Percentiles rank a stretch among this genome's conserved stretches.
Evolutionary conservation across 202 grass and related monocot species (phyloP).

Genomic region (Schoenoplectus triqueter): DNA sequence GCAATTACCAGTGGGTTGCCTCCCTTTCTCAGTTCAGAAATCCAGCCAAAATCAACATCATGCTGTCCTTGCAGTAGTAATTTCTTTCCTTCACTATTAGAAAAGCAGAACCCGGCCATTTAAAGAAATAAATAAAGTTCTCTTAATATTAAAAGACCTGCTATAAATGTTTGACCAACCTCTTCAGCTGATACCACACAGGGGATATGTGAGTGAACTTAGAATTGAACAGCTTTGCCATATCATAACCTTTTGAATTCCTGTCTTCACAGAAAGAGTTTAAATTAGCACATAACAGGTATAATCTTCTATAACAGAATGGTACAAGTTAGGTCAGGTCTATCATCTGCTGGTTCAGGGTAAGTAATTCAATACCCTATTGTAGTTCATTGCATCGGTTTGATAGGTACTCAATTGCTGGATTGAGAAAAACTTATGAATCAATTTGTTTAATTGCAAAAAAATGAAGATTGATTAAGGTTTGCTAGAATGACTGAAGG

Average conservation of each 20-base stretch:
- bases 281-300: not conserved
- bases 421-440: not conserved
- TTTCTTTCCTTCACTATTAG: constrained; percentile 66
- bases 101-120: constrained; percentile 33
- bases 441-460: not conserved
- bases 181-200: constrained; percentile 98
- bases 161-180: constrained; percentile 43
- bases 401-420: not conserved
- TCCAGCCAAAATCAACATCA: constrained; percentile 81
- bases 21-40: constrained; percentile 70
- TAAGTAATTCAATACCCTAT: not conserved
- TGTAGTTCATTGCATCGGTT: not conserved
- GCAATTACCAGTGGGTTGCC: constrained; percentile 59
- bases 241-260: constrained; percentile 98
- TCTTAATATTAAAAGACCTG: not conserved
- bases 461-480: constrained; percentile 1
- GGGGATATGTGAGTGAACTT: constrained; percentile 93
- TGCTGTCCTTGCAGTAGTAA: constrained; percentile 80
- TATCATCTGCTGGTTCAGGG: not conserved
- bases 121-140: constrained; percentile 27
- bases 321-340: not conserved
- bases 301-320: not conserved
- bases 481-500: not conserved
- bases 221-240: constrained; percentile 75
- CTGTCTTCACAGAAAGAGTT: constrained; percentile 39